Percentiles rank a stretch among this genome's conserved stretches.
phyloP scores from a whole-genome alignment of 257 asterid species.

The Solanum verrucosum region DNA sequence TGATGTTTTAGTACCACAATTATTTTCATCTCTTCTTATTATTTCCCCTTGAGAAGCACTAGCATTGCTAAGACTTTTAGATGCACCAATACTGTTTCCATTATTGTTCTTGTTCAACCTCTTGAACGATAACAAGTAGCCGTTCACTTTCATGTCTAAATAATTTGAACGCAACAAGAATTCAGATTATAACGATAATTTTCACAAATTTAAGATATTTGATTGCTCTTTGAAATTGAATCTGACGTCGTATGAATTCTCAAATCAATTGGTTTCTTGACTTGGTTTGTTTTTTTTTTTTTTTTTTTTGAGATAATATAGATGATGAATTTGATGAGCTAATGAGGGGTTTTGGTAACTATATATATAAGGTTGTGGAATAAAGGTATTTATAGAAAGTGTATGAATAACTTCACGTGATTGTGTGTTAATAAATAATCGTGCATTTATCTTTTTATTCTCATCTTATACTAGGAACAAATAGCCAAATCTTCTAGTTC shows the following conservation, averaged over 20 bases:
- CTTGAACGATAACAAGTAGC: constrained; percentile 34
- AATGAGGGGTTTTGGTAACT: neutral
- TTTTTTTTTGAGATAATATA: neutral
- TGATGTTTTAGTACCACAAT: neutral
- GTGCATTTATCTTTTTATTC: neutral
- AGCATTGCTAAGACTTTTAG: neutral
- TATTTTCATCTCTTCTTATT: neutral
- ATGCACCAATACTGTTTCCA: constrained; percentile 1
- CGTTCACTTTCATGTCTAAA: constrained; percentile 38
- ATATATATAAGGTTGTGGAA: neutral
- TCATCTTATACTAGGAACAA: neutral
- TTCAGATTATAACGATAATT: neutral
- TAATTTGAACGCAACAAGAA: neutral
- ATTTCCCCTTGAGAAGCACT: neutral
- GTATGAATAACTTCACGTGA: neutral
- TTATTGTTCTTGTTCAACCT: constrained; percentile 26
- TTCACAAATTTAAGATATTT: neutral
- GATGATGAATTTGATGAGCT: neutral
- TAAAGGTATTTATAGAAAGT: neutral
- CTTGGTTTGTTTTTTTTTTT: neutral
- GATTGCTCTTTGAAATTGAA: neutral
- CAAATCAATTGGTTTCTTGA: neutral
- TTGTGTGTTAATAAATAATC: neutral
- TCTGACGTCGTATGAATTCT: neutral
- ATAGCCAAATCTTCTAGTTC: neutral